Evolutionary conservation across 1,139 yeast genomes (phyloP).

Genomic region (Pichia sp.): DNA sequence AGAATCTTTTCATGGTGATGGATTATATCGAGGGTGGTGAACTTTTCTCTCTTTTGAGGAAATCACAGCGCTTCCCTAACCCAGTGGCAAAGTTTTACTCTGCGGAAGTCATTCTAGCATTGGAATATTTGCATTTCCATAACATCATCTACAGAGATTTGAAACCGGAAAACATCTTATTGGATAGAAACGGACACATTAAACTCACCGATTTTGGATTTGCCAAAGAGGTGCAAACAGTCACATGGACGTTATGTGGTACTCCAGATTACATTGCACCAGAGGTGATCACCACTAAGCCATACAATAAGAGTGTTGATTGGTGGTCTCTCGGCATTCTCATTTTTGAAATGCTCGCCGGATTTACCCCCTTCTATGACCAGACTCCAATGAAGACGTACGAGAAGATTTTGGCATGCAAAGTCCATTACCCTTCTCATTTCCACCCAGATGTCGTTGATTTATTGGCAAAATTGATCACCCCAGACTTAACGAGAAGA

Average conservation of each 20-base stretch:
- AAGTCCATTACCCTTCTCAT: constrained; percentile 78
- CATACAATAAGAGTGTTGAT: constrained; percentile 93
- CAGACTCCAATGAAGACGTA: constrained; percentile 95
- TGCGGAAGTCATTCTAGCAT: constrained; percentile 87
- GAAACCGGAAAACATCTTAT: constrained; percentile 89
- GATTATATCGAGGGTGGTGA: constrained; percentile 98
- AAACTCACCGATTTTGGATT: constrained; percentile 94
- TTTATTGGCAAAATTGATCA: constrained; percentile 68
- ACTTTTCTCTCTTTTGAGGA: constrained; percentile 75
- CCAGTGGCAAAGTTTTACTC: constrained; percentile 98
- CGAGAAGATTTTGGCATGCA: constrained; percentile 84
- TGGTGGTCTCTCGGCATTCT: constrained; percentile 98
- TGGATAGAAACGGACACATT: constrained; percentile 90
- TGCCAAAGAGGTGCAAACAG: constrained; percentile 91
- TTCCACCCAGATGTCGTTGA: constrained; percentile 84
- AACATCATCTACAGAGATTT: constrained; percentile 91
- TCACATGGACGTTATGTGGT: constrained; percentile 93
- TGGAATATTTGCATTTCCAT: constrained; percentile 84
- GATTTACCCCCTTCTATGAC: constrained; percentile 97
- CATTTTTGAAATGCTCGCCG: constrained; percentile 93
- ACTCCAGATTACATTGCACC: constrained; percentile 98
- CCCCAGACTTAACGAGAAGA: constrained; percentile 81
- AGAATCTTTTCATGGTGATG: constrained; percentile 90
- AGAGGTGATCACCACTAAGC: constrained; percentile 92
- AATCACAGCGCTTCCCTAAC: constrained; percentile 88